Evolutionary conservation across 371 early-diverging fungal genomes (phyloP).

Genomic region (Mortierella sp.): DNA sequence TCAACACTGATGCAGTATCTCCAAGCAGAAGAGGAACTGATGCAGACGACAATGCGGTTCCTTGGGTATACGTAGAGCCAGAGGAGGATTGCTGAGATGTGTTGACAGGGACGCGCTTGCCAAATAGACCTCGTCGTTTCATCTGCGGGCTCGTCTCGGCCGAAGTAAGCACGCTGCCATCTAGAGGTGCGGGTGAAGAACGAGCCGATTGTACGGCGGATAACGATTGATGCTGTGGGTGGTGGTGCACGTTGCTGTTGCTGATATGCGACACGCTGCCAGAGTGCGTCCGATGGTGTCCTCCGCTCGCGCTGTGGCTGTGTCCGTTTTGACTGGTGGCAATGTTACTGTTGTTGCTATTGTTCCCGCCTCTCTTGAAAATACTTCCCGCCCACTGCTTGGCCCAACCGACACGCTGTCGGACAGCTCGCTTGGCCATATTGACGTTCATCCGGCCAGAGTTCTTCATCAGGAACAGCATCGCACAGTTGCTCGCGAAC

Average conservation of each 20-base stretch:
- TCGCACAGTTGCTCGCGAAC: conserved; percentile 59
- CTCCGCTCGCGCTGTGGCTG: neutral
- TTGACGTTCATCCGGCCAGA: conserved; percentile 64
- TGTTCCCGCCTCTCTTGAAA: conserved; percentile 41
- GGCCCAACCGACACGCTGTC: conserved; percentile 65
- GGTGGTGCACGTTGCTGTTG: neutral
- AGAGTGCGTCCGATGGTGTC: conserved; percentile 9
- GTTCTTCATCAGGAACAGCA: conserved; percentile 67
- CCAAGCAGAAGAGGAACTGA: neutral
- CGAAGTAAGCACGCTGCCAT: neutral
- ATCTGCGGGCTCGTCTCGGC: conserved; percentile 34
- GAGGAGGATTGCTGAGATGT: neutral
- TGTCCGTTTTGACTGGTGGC: neutral
- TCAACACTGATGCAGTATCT: conserved; percentile 18
- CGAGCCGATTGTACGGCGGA: conserved; percentile 9
- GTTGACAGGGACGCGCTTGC: conserved; percentile 32
- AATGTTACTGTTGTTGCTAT: conserved; percentile 14
- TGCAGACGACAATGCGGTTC: neutral
- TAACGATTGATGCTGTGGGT: neutral
- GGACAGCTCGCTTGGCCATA: conserved; percentile 65
- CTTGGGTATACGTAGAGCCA: conserved; percentile 8
- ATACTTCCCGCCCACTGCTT: conserved; percentile 67
- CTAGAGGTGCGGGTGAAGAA: conserved; percentile 11
- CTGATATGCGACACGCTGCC: neutral
- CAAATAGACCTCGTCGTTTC: conserved; percentile 48